Base-by-base conservation (phyloP, 2,329 filamentous ascomycete species). In the Plectosphaerella plurivora region DNA sequence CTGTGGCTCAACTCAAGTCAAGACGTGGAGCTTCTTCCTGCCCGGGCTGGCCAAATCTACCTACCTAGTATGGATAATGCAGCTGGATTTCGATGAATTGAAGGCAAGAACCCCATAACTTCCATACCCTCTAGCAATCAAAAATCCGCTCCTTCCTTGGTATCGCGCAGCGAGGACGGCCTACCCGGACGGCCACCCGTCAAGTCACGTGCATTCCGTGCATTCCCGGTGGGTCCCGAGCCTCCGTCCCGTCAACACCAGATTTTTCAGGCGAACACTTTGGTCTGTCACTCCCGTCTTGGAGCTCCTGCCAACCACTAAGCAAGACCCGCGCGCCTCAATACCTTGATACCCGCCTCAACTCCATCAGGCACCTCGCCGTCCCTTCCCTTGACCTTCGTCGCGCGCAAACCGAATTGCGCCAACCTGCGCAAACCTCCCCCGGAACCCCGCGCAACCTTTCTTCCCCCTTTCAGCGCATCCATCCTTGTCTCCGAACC, bases 181-280 rank as follows among this genome's bases (percentile, higher is more conserved):
- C 37, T 8, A 14, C 6, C 37, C 10, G 37, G 10, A n/a, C 37
- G 8, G 28, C 37, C 37, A 39, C 15, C 37, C 10, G 15, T 14
- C 15, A 16, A 39, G 14, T 33, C 28, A 33, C 28, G 28, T 33
- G 28, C 8, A 12, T 18, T 41, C 37, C 15, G 16, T 41, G 3
- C 15, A 18, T 41, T 41, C 37, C 37, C 8, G 28, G 28, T 33
- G 28, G 37, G 14, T 41, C 37, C 16, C 37, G 9, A 12, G 37
- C 14, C 16, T 14, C 37, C 16, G 37, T 41, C 42, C 42, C 22
- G 25, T 50, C 48, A 50, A 62, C 59, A 66, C 66, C 66, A 61
- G 62, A 68, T 58, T 67, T 66, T 66, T 68, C 66, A 68, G 66
- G 48, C 48, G 39, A 49, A 22, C 39, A 24, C 25, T 24, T 41